Evolutionary conservation across 2,329 filamentous ascomycete genomes (phyloP).

Genomic region (Pseudocercospora vitis): DNA sequence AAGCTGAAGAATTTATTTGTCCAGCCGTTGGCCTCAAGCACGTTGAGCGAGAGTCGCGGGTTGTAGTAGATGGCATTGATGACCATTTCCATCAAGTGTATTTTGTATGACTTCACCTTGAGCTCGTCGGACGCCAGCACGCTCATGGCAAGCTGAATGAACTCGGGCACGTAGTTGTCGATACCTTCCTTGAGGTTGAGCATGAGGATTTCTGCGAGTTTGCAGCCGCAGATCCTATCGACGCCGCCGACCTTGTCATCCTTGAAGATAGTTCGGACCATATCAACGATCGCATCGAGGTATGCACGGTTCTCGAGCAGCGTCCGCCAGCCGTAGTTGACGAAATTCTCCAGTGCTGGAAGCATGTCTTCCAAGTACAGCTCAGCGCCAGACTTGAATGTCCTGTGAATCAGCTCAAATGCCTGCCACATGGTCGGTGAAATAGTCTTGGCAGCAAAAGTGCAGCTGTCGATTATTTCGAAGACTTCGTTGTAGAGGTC

Average conservation of each 20-base stretch:
- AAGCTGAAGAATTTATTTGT: constrained; percentile 98
- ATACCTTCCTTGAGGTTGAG: constrained; percentile 85
- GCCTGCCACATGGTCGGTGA: constrained; percentile 98
- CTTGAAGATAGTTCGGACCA: constrained; percentile 93
- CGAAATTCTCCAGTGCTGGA: constrained; percentile 94
- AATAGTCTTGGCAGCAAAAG: constrained; percentile 93
- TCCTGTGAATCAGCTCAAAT: constrained; percentile 93
- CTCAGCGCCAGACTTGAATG: constrained; percentile 95
- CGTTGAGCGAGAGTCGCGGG: constrained; percentile 76
- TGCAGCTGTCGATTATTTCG: constrained; percentile 99
- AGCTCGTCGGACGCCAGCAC: constrained; percentile 73
- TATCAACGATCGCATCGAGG: constrained; percentile 82
- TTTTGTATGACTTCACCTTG: constrained; percentile 89
- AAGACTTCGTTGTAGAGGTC: constrained; percentile 98
- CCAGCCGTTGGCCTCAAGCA: constrained; percentile 89
- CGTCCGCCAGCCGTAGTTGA: constrained; percentile 82
- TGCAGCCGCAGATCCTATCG: constrained; percentile 95
- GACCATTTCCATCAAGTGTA: constrained; percentile 98
- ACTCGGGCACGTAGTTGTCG: constrained; percentile 83
- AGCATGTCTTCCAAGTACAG: constrained; percentile 99
- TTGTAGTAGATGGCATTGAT: constrained; percentile 99
- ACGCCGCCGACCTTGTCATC: constrained; percentile 91
- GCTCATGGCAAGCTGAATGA: constrained; percentile 85
- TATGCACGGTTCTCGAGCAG: constrained; percentile 83
- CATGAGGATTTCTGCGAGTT: constrained; percentile 96